These are phyloP conservation scores for Tagetes patula DNA, from an alignment of 129 eudicot species.

Conservation along the genomic window DNA sequence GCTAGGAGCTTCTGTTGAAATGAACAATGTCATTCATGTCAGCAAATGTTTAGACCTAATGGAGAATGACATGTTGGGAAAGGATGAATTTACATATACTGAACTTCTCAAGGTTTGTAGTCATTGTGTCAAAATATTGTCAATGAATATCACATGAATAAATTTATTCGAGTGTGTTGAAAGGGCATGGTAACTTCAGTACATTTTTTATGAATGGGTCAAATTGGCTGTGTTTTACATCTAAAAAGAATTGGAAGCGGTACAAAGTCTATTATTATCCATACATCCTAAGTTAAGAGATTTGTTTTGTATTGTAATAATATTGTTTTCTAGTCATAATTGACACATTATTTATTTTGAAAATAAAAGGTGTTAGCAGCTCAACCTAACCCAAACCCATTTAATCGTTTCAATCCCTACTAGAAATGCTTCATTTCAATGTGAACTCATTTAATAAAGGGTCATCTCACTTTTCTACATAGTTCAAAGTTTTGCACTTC, in stretches of 20 bases:
- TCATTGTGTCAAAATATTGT: not conserved
- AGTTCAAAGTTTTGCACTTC: not conserved
- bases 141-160: not conserved
- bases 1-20: conserved; percentile 48
- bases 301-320: no score
- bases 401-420: not conserved
- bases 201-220: no score
- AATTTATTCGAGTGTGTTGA: not conserved
- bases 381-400: not conserved
- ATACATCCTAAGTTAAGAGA: no score
- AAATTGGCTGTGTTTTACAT: no score
- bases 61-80: conserved; percentile 71
- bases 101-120: conserved; percentile 71
- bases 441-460: not conserved
- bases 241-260: no score
- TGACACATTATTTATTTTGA: no score
- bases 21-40: conserved; percentile 35
- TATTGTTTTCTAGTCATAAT: no score
- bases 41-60: conserved; percentile 65
- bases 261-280: no score
- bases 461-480: not conserved
- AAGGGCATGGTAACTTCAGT: not conserved
- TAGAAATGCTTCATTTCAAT: not conserved
- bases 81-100: conserved; percentile 63
- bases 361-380: no score